Conservation (phyloP, 495 filamentous ascomycete species). For the Parathielavia appendiculata region DNA sequence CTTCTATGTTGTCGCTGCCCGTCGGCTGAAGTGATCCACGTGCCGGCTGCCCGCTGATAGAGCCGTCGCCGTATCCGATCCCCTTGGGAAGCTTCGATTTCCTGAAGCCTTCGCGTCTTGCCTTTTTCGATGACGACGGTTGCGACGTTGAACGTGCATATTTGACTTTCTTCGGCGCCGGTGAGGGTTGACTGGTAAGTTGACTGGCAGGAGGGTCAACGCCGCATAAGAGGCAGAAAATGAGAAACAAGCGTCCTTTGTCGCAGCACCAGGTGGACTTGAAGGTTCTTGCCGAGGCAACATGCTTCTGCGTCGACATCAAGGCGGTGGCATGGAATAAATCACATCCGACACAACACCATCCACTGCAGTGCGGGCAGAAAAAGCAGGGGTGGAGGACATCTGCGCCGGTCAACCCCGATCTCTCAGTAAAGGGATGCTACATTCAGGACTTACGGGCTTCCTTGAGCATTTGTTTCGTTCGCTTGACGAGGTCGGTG, state of each 20-base stretch:
- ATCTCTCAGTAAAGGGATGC: too few relatives aligned
- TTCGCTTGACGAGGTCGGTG: neutral
- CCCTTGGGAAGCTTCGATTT: constrained; percentile 22
- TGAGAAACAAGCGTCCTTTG: constrained; percentile 27
- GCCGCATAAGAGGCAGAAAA: constrained; percentile 35
- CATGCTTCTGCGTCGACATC: neutral
- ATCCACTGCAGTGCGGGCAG: constrained; percentile 16
- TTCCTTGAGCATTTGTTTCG: constrained; percentile 10
- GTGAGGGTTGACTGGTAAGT: neutral
- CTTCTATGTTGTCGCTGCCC: neutral
- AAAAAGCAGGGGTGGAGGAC: constrained; percentile 16
- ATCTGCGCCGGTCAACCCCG: constrained; percentile 10
- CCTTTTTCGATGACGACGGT: neutral
- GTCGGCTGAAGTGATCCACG: neutral
- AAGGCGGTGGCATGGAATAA: neutral
- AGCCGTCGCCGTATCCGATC: constrained; percentile 22
- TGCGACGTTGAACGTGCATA: neutral
- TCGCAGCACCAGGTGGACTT: constrained; percentile 34
- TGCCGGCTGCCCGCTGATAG: neutral
- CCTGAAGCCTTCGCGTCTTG: neutral
- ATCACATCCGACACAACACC: constrained; percentile 10
- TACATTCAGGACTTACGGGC: neutral
- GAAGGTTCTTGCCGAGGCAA: constrained; percentile 5
- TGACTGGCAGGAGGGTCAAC: constrained; percentile 4
- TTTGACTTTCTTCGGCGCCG: neutral